A percentile compares a stretch with the other conserved stretches of the same genome.
Conservation (phyloP, 495 filamentous ascomycete species). For the Melanomma pulvis-pyrius region DNA sequence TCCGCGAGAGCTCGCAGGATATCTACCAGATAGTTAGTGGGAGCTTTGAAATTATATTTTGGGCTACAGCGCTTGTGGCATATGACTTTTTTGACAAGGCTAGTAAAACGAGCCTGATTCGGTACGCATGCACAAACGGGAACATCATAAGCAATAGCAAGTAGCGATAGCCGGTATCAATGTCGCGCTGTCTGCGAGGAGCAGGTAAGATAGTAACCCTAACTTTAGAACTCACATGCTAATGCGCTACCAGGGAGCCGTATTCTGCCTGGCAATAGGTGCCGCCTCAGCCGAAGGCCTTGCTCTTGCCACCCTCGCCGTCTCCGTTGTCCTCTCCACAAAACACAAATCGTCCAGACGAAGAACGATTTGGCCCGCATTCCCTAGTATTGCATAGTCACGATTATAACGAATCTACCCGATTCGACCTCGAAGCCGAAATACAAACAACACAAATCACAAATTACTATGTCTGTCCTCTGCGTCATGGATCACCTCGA, state of each 20-base stretch:
- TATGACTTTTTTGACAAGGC: conserved; percentile 25
- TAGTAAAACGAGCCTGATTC: conserved; percentile 29
- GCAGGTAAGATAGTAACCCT: neutral
- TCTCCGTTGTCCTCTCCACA: conserved; percentile 16
- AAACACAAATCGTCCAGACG: conserved; percentile 11
- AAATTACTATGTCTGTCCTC: too few species aligned
- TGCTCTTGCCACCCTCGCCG: conserved; percentile 21
- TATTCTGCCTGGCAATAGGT: conserved; percentile 27
- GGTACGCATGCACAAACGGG: conserved; percentile 30
- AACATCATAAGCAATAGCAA: conserved; percentile 37
- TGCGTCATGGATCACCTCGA: too few species aligned
- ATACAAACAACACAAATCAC: too few species aligned
- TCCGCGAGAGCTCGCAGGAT: conserved; percentile 24
- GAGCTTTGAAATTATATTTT: conserved; percentile 27
- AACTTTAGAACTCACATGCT: neutral
- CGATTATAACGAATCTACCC: too few species aligned
- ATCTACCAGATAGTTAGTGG: conserved; percentile 26
- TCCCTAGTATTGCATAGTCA: too few species aligned
- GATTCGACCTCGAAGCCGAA: too few species aligned
- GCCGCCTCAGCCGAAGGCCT: conserved; percentile 28
- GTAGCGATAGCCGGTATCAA: conserved; percentile 32
- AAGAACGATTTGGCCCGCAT: too few species aligned
- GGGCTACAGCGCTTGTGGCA: conserved; percentile 15
- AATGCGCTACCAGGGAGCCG: conserved; percentile 20
- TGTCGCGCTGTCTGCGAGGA: conserved; percentile 20